Conservation (phyloP, 1,139 yeast species). For the Geotrichum macrosporum region DNA sequence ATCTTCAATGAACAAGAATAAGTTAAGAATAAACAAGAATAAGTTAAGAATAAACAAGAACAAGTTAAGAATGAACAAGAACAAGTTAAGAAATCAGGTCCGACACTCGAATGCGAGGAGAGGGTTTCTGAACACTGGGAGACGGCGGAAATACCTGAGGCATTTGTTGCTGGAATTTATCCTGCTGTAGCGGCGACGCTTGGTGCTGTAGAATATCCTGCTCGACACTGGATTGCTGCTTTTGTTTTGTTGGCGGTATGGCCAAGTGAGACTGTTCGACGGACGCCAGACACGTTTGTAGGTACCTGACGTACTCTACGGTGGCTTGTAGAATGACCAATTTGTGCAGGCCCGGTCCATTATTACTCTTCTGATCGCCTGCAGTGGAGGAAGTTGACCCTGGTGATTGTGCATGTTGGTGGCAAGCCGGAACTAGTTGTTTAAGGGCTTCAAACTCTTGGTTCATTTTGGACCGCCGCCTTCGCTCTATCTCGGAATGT, state of each 20-base stretch:
- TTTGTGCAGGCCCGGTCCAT: constrained; percentile 67
- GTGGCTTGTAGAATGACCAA: constrained; percentile 74
- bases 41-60: too few relatives aligned
- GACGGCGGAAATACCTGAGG: constrained; percentile 15
- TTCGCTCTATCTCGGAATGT: constrained; percentile 75
- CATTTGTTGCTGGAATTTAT: constrained; percentile 6
- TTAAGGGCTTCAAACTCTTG: constrained; percentile 79
- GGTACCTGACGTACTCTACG: constrained; percentile 70
- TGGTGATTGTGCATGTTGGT: constrained; percentile 22
- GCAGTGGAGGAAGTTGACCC: constrained; percentile 7
- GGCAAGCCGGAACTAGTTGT: constrained; percentile 72
- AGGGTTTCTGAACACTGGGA: constrained; percentile 12
- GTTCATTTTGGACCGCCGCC: constrained; percentile 72
- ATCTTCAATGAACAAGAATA: too few relatives aligned
- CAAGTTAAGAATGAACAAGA: too few relatives aligned
- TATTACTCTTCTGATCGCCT: constrained; percentile 20
- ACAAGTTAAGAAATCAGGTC: constrained; percentile 21
- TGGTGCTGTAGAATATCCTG: constrained; percentile 10
- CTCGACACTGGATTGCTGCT: background rate
- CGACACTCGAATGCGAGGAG: constrained; percentile 21
- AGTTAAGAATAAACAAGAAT: too few relatives aligned
- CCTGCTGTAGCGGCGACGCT: constrained; percentile 8
- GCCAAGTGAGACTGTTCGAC: constrained; percentile 20
- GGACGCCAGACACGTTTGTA: constrained; percentile 42
- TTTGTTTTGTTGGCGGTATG: background rate